Evolutionary conservation across 176 grass and related monocot species (phyloP), one percentile per base, ranked within the genome.

Genomic region (Musa schizocarpa): DNA sequence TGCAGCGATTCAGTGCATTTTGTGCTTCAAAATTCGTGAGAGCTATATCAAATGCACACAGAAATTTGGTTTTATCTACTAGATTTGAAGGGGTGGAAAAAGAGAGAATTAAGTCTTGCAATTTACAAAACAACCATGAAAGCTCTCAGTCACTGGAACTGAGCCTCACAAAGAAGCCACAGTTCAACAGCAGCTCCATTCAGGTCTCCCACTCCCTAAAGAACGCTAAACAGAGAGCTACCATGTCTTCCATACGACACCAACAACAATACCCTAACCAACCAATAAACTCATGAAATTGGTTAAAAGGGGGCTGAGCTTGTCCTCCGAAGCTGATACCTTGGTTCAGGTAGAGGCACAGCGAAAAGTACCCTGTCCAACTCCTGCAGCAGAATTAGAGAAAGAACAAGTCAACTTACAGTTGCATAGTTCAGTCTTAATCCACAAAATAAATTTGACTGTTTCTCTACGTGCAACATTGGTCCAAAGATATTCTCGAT

Each of bases 271-370:
- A 13, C 34, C 3, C 29, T 8, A 9, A 17, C 11, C 29, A 17
- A 50, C 34, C 1, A 86, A 86, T 74, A 67, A 55, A 56, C 63
- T 86, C 80, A 63, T 74, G 48, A 51, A 73, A 71, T 74, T 13
- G 43, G 73, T 98, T 76, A 99, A 77, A 94, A 82, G 22, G 76
- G 51, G 51, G 90, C 78, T 0, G 95, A 99, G 77, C 82, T 85
- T 61, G 86, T 94, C 87, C 95, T 87, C 69, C 95, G 89, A 62
- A 99, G 90, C 77, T 89, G 90, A 66, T 89, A 94, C 65, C 87
- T 93, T 17, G 86, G 90, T 71, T 92, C 88, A 1, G 82, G 82
- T 13, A 73, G 69, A 65, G 90, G 72, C 17, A 59, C 78, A 11
- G 82, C 24, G 50, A 64, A 87, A 43, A 99, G 79, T 75, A 98